Conservation (phyloP, 2,329 filamentous ascomycete species). For the Neofusicoccum ribis region DNA sequence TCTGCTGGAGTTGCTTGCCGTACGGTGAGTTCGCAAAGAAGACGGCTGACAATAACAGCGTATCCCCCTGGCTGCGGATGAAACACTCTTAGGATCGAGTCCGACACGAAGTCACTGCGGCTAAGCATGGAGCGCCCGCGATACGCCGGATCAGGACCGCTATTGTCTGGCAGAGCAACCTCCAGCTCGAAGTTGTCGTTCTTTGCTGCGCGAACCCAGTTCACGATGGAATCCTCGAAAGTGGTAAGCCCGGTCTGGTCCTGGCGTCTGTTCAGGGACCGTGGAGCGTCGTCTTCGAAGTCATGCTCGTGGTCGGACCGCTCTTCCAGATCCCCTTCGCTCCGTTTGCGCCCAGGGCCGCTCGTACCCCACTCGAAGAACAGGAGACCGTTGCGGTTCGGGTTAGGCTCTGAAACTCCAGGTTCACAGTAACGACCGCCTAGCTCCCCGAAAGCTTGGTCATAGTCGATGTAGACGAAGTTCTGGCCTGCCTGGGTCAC, state of each 20-base stretch:
- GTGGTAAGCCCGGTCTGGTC: background rate
- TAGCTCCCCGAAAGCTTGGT: background rate
- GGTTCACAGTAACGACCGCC: slow-evolving; percentile 9
- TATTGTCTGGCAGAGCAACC: background rate
- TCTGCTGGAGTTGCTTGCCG: background rate
- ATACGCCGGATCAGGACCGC: background rate
- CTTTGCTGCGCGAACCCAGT: background rate
- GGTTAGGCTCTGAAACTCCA: slow-evolving; percentile 6
- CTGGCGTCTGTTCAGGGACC: background rate
- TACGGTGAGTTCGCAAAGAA: background rate
- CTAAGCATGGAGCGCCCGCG: background rate
- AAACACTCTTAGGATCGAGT: background rate
- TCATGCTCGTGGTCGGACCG: background rate
- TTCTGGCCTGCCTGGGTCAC: slow-evolving; percentile 2
- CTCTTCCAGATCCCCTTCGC: background rate
- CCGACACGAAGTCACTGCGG: background rate
- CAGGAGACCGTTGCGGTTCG: slow-evolving; percentile 10
- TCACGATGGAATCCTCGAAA: background rate
- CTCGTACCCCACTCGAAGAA: slow-evolving; percentile 6
- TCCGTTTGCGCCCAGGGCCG: background rate
- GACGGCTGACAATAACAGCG: background rate
- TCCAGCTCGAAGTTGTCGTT: background rate
- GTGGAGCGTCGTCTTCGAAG: background rate
- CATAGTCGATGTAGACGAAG: slow-evolving; percentile 10
- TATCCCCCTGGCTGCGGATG: background rate